Evolutionary conservation across 2,329 filamentous ascomycete genomes (phyloP), one percentile per base, ranked within the genome.

Genomic region (Sclerotinia minor): DNA sequence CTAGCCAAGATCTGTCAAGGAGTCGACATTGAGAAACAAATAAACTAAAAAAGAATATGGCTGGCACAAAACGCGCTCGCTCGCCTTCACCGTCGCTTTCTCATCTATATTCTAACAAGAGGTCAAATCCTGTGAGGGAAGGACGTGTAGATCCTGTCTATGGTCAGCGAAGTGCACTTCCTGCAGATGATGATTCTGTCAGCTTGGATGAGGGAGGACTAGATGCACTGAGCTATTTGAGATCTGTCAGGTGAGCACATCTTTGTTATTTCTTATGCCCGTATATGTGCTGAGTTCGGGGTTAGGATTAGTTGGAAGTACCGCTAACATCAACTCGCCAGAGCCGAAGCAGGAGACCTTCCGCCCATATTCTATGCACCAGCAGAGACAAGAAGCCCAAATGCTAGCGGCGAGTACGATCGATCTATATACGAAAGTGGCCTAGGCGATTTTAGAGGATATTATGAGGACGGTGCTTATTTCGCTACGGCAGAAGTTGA

Each of bases 381-480:
- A 6, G 84, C 82, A 71, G 76, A 79, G 73, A 68, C 76, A 19
- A 69, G 72, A 53, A 75, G 76, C 13, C 72, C 72, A 9, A 76
- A 79, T 26, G 7, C 19, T 1, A 19, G 44, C 19, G 44, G 54
- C 32, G 64, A 49, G 35, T 64, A 64, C 13, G 73, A 76, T n/a
- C 35, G 72, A 21, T 81, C 83, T 44, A 81, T 84, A 53, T 87
- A 87, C 73, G 75, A 81, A 11, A 76, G 81, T 67, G 82, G 82
- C 7, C 70, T 78, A 26, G 83, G 83, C 65, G 85, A 89, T 73
- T 80, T 82, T 29, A 79, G 84, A 67, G 90, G 89, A 15, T 89
- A 87, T 75, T 95, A 92, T 76, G 81, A 87, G 21, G 91, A 96
- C 72, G 93, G 92, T 60, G 90, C 92, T 49, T 97, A 92, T 77